Conservation (phyloP, 1,284 basidiomycete genomes). For the Malassezia furfur region DNA sequence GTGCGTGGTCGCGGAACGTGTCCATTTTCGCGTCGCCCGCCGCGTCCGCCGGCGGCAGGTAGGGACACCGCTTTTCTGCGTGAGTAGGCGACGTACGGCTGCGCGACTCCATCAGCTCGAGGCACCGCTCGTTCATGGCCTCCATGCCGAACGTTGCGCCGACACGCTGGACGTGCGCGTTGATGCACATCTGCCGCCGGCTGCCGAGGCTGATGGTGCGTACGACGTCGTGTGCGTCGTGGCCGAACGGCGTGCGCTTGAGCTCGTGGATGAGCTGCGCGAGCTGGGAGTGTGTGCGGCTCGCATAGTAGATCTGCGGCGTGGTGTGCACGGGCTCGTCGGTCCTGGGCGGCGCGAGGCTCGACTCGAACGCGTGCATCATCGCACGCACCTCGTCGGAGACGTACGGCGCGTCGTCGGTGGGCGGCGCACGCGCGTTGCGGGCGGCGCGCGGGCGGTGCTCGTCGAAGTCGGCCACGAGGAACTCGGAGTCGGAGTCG, state of each 20-base stretch:
- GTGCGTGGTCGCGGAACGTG: conserved; percentile 78
- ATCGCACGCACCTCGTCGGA: conserved; percentile 69
- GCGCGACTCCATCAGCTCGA: conserved; percentile 62
- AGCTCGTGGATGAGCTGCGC: conserved; percentile 82
- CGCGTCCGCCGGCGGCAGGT: conserved; percentile 58
- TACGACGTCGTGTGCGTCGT: conserved; percentile 15
- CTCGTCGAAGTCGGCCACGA: conserved; percentile 21
- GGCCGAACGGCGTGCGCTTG: conserved; percentile 57
- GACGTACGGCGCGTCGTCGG: conserved; percentile 48
- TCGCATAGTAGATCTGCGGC: conserved; percentile 70
- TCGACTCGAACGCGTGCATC: conserved; percentile 54
- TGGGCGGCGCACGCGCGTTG: background rate
- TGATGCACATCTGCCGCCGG: conserved; percentile 87
- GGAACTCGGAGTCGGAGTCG: conserved; percentile 27
- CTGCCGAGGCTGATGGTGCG: conserved; percentile 59
- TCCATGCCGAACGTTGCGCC: conserved; percentile 51
- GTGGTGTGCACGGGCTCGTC: conserved; percentile 26
- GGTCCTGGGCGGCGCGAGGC: conserved; percentile 30
- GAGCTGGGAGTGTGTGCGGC: conserved; percentile 88
- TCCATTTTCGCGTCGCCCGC: conserved; percentile 54
- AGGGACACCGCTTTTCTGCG: conserved; percentile 55
- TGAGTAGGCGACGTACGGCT: background rate
- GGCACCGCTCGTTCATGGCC: conserved; percentile 84
- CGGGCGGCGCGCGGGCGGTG: background rate
- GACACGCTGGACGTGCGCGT: conserved; percentile 61